A percentile compares a stretch with the other conserved stretches of the same genome.
phyloP scores from a whole-genome alignment of 176 grass and related monocot species.

The Olyra latifolia region DNA sequence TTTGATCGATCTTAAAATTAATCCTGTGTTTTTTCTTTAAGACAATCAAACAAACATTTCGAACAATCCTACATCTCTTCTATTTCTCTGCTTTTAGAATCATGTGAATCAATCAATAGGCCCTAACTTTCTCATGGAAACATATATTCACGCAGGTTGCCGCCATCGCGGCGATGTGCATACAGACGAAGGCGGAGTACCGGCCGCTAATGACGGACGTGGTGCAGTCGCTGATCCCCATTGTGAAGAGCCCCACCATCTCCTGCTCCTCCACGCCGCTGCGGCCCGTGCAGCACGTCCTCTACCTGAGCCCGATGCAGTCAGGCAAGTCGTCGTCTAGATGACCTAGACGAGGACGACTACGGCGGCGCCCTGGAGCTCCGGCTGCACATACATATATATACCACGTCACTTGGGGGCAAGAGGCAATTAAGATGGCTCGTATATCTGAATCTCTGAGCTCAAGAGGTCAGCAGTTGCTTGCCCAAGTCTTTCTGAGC shows the following conservation, averaged over 20 bases:
- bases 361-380: too few relatives aligned
- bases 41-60: too few relatives aligned
- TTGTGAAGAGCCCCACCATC: slow-evolving; percentile 53
- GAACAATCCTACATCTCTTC: too few relatives aligned
- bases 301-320: slow-evolving; percentile 13
- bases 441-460: neutral
- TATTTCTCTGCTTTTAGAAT: too few relatives aligned
- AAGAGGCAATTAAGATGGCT: neutral
- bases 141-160: slow-evolving; percentile 53
- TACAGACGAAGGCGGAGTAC: slow-evolving; percentile 92
- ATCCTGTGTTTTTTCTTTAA: too few relatives aligned
- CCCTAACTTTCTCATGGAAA: neutral
- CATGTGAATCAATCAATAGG: too few relatives aligned
- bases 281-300: slow-evolving; percentile 38
- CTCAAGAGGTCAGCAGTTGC: neutral
- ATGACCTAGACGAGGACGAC: too few relatives aligned
- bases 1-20: too few relatives aligned
- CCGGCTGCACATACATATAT: neutral
- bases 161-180: slow-evolving; percentile 90
- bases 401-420: neutral
- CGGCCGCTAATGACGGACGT: slow-evolving; percentile 97
- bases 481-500: neutral
- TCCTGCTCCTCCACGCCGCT: slow-evolving; percentile 58
- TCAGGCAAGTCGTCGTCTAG: neutral
- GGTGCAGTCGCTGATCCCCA: slow-evolving; percentile 93